phyloP scores from a whole-genome alignment of 2,329 filamentous ascomycete genomes.

The Nigrograna mackinnonii region DNA sequence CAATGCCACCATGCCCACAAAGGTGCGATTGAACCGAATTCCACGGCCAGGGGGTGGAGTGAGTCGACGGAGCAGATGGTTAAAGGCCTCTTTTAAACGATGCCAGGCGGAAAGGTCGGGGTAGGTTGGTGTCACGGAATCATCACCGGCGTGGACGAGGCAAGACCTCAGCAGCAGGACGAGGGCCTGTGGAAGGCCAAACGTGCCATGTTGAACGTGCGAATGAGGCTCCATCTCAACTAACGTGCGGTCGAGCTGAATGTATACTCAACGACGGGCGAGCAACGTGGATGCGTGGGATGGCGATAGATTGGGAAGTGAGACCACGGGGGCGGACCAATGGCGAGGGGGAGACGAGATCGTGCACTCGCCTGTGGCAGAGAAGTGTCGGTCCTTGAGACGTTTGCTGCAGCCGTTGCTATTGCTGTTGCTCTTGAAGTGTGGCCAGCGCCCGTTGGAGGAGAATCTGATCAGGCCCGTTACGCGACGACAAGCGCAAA shows the following conservation, averaged over 20 bases:
- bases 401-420: too few species aligned
- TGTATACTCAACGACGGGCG: conserved; percentile 36
- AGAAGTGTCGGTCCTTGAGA: conserved; percentile 28
- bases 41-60: conserved; percentile 26
- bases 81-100: conserved; percentile 29
- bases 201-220: conserved; percentile 36
- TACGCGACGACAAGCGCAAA: too few species aligned
- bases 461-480: too few species aligned
- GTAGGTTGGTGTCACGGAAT: conserved; percentile 26
- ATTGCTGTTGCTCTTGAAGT: conserved; percentile 25
- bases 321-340: conserved; percentile 27
- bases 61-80: conserved; percentile 21
- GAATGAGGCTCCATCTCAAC: conserved; percentile 40
- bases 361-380: conserved; percentile 36
- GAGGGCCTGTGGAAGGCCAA: conserved; percentile 41
- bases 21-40: conserved; percentile 13
- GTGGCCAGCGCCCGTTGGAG: conserved; percentile 31
- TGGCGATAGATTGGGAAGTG: conserved; percentile 16
- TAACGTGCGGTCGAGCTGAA: conserved; percentile 34
- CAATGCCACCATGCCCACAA: conserved; percentile 44
- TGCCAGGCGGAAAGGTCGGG: conserved; percentile 19
- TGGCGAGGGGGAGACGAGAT: conserved; percentile 25
- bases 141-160: conserved; percentile 25
- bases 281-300: conserved; percentile 22
- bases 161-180: conserved; percentile 31